These are phyloP conservation scores for Kwoniella mangroviensis DNA, from an alignment of 768 basidiomycete genomes.

Conservation along the genomic window DNA sequence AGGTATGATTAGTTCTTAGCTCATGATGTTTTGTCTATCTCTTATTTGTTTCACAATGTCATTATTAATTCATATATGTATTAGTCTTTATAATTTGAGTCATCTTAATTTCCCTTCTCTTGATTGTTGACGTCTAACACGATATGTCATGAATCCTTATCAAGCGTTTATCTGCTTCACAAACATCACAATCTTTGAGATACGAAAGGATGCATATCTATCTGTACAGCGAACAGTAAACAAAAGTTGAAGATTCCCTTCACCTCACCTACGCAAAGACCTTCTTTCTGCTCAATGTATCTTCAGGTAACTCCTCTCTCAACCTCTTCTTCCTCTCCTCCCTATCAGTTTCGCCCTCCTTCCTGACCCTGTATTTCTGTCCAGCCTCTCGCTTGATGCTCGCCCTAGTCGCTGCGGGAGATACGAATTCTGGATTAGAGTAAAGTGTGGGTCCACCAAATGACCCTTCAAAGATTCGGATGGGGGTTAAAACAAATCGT, in stretches of 20 bases:
- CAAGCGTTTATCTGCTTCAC: neutral
- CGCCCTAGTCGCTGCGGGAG: slow-evolving; percentile 79
- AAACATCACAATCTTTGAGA: neutral
- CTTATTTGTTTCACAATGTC: neutral
- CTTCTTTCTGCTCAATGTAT: slow-evolving; percentile 80
- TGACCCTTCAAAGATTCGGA: slow-evolving; percentile 96
- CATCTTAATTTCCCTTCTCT: neutral
- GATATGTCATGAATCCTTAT: slow-evolving; percentile 8
- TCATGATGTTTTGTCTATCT: neutral
- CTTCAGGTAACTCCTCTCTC: slow-evolving; percentile 66
- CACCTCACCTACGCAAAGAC: slow-evolving; percentile 74
- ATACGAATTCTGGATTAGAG: slow-evolving; percentile 94
- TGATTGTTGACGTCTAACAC: slow-evolving; percentile 7
- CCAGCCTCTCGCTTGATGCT: slow-evolving; percentile 73
- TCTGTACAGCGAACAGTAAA: neutral
- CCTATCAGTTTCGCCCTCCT: slow-evolving; percentile 74
- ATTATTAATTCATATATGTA: neutral
- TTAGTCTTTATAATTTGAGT: neutral
- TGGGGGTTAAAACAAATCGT: slow-evolving; percentile 93
- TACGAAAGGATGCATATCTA: neutral
- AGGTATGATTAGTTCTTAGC: neutral
- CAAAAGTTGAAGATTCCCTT: neutral
- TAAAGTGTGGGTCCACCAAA: slow-evolving; percentile 94
- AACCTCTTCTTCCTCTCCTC: slow-evolving; percentile 69
- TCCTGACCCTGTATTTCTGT: slow-evolving; percentile 77